Base-by-base conservation (phyloP, 2,329 filamentous ascomycete species). In the Daldinia sp. region DNA sequence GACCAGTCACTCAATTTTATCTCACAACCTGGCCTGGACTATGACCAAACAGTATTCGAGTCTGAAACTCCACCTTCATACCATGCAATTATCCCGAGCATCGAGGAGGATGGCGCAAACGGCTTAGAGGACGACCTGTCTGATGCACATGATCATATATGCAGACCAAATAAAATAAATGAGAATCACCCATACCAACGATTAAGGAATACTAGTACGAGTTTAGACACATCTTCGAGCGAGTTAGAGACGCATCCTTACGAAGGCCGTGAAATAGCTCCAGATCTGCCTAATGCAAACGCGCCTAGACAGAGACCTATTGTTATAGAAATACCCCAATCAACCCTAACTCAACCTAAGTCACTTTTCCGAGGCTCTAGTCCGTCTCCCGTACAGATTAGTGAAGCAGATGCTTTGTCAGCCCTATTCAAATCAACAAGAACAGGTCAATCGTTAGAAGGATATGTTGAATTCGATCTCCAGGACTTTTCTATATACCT, bases 401-500 rank as follows among this genome's bases (percentile, higher is more conserved):
- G 56, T n/a, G 82, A 84, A 68, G 30, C 42, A 4, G 42, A 70
- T 1, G 82, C 79, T 0, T 53, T 84, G 7, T 55, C 75, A 10
- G 56, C 64, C 4, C 72, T 82, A 15, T 68, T 81, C 13, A 56
- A 74, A 5, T 23, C 60, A n/a, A 60, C 68, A 50, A 63, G 72
- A 15, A 41, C 58, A 6, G 65, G 71, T 5, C 60, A 69, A 4
- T 44, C 42, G 3, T 63, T 75, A 20, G 74, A 77, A 0, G 77
- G 76, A 2, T 83, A 80, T 20, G 65, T 82, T 6, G 86, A 89
- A 55, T 81, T 90, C 12, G 79, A 85, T 3, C 78, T 92, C 0
- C 80, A 88, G 9, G 77, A 87, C 1, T 92, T 92, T 73, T 81
- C 82, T 2, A 79, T 91, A 1, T 92, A 91, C 73, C 77, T 83